These are phyloP conservation scores for Blastocystis hominis DNA, from an alignment of 352 stramenopile genomes.

Conservation along the genomic window DNA sequence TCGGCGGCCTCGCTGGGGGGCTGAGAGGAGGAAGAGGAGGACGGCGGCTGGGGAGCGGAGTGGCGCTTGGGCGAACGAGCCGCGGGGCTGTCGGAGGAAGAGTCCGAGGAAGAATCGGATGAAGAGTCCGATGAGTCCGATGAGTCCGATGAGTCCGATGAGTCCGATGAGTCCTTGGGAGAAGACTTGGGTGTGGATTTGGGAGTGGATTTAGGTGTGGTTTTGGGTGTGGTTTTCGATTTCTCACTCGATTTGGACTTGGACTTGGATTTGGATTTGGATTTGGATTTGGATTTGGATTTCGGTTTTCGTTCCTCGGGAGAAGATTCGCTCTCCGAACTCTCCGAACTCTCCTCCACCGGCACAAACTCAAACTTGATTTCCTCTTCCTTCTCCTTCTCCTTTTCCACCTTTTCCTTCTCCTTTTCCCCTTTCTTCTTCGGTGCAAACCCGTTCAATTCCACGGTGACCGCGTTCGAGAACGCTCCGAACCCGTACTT, in stretches of 20 bases:
- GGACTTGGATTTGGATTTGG: background rate
- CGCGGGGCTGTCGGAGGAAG: too few species aligned
- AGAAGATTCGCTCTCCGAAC: background rate
- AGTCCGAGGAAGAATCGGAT: background rate
- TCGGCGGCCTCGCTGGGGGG: background rate
- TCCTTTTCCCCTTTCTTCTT: background rate
- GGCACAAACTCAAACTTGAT: background rate
- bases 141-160: background rate
- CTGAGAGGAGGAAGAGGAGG: background rate
- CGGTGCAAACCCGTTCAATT: background rate
- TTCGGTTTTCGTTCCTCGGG: background rate
- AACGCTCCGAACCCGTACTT: slow-evolving; percentile 22
- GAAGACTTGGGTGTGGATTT: background rate
- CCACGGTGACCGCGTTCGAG: background rate
- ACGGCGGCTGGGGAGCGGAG: background rate
- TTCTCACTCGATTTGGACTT: background rate
- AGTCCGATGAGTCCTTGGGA: background rate
- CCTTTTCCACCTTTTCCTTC: background rate
- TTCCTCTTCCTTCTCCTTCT: background rate
- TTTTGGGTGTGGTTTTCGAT: too few species aligned
- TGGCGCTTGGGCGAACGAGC: background rate
- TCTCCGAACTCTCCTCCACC: background rate
- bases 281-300: background rate
- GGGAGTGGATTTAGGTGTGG: background rate
- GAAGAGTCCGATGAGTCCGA: background rate